phyloP scores from a whole-genome alignment of 2,329 filamentous ascomycete species.

The Lasiodiplodia gonubiensis region DNA sequence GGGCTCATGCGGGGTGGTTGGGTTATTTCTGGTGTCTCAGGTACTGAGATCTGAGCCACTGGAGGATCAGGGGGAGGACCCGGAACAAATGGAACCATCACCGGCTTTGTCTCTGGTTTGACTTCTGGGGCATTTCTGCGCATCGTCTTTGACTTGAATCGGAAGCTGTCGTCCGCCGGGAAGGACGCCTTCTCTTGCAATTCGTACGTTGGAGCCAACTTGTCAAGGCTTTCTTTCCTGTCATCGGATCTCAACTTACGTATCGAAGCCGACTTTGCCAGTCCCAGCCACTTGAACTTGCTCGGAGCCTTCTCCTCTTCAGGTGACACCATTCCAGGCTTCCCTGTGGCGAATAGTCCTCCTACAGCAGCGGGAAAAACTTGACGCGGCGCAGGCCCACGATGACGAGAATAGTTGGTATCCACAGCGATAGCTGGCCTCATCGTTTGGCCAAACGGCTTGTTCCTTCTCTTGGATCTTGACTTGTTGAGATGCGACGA shows the following conservation, averaged over 20 bases:
- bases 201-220: conserved; percentile 15
- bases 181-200: conserved; percentile 10
- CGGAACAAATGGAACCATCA: conserved; percentile 18
- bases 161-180: conserved; percentile 21
- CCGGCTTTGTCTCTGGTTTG: background rate
- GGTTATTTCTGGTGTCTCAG: conserved; percentile 1
- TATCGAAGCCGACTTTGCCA: conserved; percentile 7
- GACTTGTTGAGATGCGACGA: conserved; percentile 44
- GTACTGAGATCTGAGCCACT: background rate
- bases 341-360: background rate
- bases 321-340: conserved; percentile 5
- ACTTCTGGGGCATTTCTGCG: conserved; percentile 27
- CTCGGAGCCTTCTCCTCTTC: conserved; percentile 6
- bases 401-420: conserved; percentile 66
- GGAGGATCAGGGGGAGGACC: conserved; percentile 18
- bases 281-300: conserved; percentile 26
- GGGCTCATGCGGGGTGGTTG: conserved; percentile 16
- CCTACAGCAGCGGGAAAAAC: conserved; percentile 40
- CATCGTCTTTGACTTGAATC: conserved; percentile 35
- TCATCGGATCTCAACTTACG: conserved; percentile 15
- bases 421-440: conserved; percentile 70
- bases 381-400: conserved; percentile 53
- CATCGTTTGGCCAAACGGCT: conserved; percentile 60
- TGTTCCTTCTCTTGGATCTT: conserved; percentile 67
- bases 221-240: conserved; percentile 12